Percentiles rank a stretch among this genome's conserved stretches.
Conservation (phyloP, 495 filamentous ascomycete genomes). For the Penicillium subrubescens region DNA sequence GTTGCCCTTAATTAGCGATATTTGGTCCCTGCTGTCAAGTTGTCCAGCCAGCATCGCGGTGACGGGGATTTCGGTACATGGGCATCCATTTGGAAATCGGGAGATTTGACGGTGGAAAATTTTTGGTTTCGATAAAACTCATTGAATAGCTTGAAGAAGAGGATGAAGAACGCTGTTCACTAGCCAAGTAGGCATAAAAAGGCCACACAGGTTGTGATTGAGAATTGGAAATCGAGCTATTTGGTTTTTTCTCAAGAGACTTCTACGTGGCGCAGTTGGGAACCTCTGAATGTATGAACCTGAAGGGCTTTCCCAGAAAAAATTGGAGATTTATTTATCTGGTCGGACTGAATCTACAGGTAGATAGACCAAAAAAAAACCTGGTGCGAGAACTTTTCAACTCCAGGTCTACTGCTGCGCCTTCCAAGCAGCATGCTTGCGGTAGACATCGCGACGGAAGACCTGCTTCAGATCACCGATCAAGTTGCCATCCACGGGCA, state of each 20-base stretch:
- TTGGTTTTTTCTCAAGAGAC: neutral
- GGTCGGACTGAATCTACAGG: neutral
- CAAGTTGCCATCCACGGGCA: slow-evolving; percentile 36
- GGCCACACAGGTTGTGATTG: neutral
- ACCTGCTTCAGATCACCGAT: slow-evolving; percentile 40
- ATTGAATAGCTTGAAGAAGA: neutral
- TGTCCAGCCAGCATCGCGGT: too few species aligned
- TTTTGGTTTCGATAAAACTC: too few species aligned
- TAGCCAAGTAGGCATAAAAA: neutral
- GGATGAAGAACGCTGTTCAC: neutral
- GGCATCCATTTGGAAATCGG: too few species aligned
- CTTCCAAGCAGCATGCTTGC: slow-evolving; percentile 29
- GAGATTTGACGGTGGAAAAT: too few species aligned
- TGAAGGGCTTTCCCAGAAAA: neutral
- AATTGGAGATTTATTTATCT: neutral
- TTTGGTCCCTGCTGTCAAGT: too few species aligned
- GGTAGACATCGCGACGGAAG: slow-evolving; percentile 47
- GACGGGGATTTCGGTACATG: too few species aligned
- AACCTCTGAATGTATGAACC: neutral
- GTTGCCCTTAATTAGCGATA: too few species aligned
- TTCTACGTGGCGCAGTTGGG: neutral
- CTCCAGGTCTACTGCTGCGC: neutral
- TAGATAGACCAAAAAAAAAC: neutral
- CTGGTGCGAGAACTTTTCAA: neutral
- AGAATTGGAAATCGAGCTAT: neutral